Evolutionary conservation across 768 basidiomycete genomes (phyloP), one percentile per base, ranked within the genome.

Genomic region (Suillus clintonianus): DNA sequence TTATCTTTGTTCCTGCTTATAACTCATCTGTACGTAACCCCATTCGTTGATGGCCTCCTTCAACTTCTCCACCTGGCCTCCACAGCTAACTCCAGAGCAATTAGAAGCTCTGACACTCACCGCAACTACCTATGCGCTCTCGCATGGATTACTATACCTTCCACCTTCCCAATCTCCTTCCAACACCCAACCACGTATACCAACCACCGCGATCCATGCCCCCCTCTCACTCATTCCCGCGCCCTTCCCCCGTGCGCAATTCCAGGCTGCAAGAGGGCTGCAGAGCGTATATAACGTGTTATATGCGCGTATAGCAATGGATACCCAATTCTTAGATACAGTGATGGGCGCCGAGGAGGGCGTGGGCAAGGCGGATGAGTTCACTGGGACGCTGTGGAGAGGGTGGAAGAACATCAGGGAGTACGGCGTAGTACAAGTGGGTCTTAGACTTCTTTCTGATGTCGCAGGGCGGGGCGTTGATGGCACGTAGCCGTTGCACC

Each of bases 151-250:
- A 34, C 79, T 90, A n/a, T 94, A 93, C 74, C 87, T 95, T 22
- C 92, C 92, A 11, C 78, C 83, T 4, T 74, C 78, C 1, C 68
- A 79, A 9, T 48, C 55, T 4, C 64, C 68, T 10, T 79, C 74
- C 27, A 39, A 62, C 30, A 61, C 65, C 27, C 74, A 73, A 24
- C 84, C 87, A 62, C 79, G 86, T 2, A 70, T 78, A 30, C 87
- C 90, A 2, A 85, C 86, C 13, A 86, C 89, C n/a, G 89, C 88
- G 0, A 92, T 96, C 68, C 92, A 97, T 72, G 96, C 95, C 0
- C 97, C 97, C 0, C 79, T 98, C 66, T 85, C 96, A 0, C 81
- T 99, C 45, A 85, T 95, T 68, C 97, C 97, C 2, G 87, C 94
- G 0, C 94, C 95, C 0, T 86, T 97, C 67, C 95, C 97, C 1